Base-by-base conservation (phyloP, 2,329 filamentous ascomycete species). In the Aspergillus tamarii region DNA sequence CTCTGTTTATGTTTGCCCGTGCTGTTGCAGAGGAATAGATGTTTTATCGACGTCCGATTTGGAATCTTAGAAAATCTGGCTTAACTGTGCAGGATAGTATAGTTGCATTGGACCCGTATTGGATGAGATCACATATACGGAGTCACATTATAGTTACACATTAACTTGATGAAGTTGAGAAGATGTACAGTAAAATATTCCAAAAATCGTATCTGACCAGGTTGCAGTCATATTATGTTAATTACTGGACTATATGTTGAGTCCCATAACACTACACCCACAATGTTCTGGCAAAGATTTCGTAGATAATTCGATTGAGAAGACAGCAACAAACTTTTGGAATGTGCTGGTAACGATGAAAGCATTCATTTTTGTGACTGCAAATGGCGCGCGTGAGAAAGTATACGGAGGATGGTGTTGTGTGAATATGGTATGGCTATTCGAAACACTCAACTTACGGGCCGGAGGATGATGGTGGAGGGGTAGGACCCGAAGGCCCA, bases 401-500 rank as follows among this genome's bases (percentile, higher is more conserved):
- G 45, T 26, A 30, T 52, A 52, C 11, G n/a, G 16, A 28, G 45
- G 14, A 32, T 5, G 23, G 28, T 21, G 2, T 11, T 6, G 28
- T 21, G 2, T 52, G 23, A 52, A 52, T 32, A 5, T 52, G 28
- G 19, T n/a, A 6, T 19, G 11, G n/a, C 9, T 21, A 21, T 52
- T 14, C 30, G 8, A 9, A 41, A 36, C 21, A 30, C 7, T 16
- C 32, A 30, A 16, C 30, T 58, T 45, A 60, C 57, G 60, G n/a
- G 19, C 59, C 62, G 16, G 64, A 59, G 23, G 36, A 60, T 16
- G 66, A 63, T 14, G 68, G 67, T n/a, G 73, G 71, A 34, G 71
- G 70, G 8, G 67, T 72, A 41, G 69, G 69, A 5, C 67, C 69
- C 9, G 71, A 70, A 1, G 72, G 68, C 21, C 68, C 64, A 28